Percentiles rank a stretch among this genome's conserved stretches.
These are phyloP conservation scores for Carex sylvatica DNA, from an alignment of 202 grass and related monocot species.

Conservation along the genomic window DNA sequence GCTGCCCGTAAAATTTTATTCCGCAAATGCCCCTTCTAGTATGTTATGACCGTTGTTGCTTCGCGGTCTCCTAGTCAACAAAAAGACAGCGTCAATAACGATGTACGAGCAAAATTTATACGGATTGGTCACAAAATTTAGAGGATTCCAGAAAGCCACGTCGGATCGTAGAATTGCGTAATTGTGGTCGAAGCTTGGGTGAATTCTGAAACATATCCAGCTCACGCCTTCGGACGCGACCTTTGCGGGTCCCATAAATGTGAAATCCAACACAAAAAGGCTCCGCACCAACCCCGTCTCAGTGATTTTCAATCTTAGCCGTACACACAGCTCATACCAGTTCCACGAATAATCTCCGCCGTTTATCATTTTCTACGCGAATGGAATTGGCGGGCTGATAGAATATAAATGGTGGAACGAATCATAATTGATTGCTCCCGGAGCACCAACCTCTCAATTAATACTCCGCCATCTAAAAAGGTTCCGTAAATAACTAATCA, in stretches of 20 bases:
- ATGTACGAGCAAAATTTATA: not conserved
- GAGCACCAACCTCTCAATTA: not conserved
- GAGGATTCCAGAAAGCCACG: not conserved
- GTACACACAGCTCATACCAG: not conserved
- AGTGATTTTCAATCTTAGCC: not conserved
- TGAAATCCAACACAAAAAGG: not conserved
- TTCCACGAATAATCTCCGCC: not conserved
- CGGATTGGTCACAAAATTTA: not conserved
- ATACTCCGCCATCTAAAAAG: not conserved
- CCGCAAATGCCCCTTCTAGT: constrained; percentile 8
- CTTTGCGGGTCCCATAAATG: constrained; percentile 2
- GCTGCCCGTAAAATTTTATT: not conserved
- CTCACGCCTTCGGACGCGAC: not conserved
- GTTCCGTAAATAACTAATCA: not conserved
- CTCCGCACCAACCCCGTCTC: constrained; percentile 17
- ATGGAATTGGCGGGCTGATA: not conserved
- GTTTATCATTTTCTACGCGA: not conserved
- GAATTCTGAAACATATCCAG: not conserved
- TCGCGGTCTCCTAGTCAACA: not conserved
- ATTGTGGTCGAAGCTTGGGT: not conserved
- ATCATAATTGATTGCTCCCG: not conserved
- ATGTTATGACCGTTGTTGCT: constrained; percentile 12
- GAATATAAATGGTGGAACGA: not conserved
- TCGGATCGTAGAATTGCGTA: constrained; percentile 1
- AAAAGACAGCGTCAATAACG: not conserved